Evolutionary conservation across 257 asterid genomes (phyloP).

Genomic region (Capsicum pubescens): DNA sequence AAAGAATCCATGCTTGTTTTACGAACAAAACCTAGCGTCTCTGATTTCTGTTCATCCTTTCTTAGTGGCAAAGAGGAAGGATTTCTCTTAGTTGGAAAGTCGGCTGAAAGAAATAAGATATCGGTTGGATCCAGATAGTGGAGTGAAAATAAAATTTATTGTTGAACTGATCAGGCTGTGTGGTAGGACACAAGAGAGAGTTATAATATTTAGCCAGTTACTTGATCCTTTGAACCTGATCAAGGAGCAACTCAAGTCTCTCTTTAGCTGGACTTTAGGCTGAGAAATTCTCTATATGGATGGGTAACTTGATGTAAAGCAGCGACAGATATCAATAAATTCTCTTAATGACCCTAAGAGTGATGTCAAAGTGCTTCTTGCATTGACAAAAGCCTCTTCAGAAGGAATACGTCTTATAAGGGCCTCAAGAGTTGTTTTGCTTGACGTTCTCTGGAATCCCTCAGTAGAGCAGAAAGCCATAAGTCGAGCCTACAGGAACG

Average conservation of each 20-base stretch:
- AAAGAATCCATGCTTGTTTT: slow-evolving; percentile 29
- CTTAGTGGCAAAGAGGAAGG: slow-evolving; percentile 40
- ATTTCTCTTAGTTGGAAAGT: slow-evolving; percentile 33
- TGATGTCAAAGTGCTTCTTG: slow-evolving; percentile 63
- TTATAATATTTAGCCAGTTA: slow-evolving; percentile 61
- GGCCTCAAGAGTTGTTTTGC: slow-evolving; percentile 79
- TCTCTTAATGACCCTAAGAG: slow-evolving; percentile 54
- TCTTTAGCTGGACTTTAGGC: slow-evolving; percentile 62
- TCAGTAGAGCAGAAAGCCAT: slow-evolving; percentile 74
- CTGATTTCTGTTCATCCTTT: slow-evolving; percentile 77
- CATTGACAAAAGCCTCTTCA: slow-evolving; percentile 67
- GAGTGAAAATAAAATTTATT: slow-evolving; percentile 64
- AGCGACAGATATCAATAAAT: slow-evolving; percentile 53
- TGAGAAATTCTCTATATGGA: slow-evolving; percentile 63
- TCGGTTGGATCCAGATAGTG: slow-evolving; percentile 43
- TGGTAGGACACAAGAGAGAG: slow-evolving; percentile 45
- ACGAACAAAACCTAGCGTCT: slow-evolving; percentile 49
- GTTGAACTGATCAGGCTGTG: slow-evolving; percentile 53
- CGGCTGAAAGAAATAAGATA: slow-evolving; percentile 19
- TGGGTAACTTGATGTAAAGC: slow-evolving; percentile 43
- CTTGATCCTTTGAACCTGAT: slow-evolving; percentile 56
- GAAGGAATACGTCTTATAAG: slow-evolving; percentile 83
- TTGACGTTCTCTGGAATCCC: slow-evolving; percentile 87
- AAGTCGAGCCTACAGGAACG: slow-evolving; percentile 77
- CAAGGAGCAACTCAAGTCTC: slow-evolving; percentile 40